These are phyloP conservation scores for Nicotiana attenuata DNA, from an alignment of 257 asterid genomes.

Conservation along the genomic window DNA sequence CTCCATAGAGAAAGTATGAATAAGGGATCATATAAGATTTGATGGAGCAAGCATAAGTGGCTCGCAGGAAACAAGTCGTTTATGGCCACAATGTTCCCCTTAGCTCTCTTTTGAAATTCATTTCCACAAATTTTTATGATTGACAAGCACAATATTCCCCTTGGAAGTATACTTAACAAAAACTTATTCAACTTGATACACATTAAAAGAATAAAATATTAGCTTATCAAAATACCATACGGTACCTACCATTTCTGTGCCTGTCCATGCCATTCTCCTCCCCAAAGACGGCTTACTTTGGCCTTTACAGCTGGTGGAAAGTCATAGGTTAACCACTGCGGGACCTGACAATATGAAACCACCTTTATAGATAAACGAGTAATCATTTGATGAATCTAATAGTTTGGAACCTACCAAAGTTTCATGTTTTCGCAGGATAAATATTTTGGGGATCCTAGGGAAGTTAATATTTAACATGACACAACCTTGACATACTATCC, in stretches of 20 bases:
- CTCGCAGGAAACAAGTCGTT: neutral
- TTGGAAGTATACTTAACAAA: neutral
- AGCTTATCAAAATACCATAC: neutral
- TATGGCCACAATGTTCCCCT: neutral
- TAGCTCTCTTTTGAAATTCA: too few species aligned
- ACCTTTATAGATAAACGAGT: constrained; percentile 6
- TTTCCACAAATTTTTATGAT: neutral
- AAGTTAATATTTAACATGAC: neutral
- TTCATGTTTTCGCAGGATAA: neutral
- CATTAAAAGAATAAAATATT: neutral
- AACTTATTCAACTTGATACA: too few species aligned
- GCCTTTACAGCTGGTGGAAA: constrained; percentile 97
- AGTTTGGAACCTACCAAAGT: neutral
- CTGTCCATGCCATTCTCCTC: constrained; percentile 99
- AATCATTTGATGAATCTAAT: neutral
- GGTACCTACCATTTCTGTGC: constrained; percentile 83
- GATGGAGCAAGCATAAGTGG: neutral
- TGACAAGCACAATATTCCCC: neutral
- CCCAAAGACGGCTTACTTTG: constrained; percentile 95
- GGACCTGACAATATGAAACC: constrained; percentile 52
- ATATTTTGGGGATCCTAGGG: neutral
- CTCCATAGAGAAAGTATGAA: neutral
- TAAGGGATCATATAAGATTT: neutral
- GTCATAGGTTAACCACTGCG: constrained; percentile 86
- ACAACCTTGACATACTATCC: neutral